Conservation (phyloP, 768 basidiomycete genomes). For the Termitomyces sp. region DNA sequence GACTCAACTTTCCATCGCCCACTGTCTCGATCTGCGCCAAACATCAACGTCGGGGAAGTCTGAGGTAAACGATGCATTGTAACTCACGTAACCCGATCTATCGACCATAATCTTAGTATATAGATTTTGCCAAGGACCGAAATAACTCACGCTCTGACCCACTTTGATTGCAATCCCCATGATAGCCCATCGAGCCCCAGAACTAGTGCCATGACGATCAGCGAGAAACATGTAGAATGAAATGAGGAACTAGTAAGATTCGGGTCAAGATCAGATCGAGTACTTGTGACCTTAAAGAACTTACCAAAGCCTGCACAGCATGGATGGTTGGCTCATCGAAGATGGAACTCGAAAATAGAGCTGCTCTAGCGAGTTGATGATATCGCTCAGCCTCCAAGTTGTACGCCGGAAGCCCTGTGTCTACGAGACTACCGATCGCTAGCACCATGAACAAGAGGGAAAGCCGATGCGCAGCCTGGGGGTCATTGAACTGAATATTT, state of each 20-base stretch:
- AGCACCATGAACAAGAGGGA: conserved; percentile 63
- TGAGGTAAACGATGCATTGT: neutral
- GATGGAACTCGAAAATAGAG: conserved; percentile 57
- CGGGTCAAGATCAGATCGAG: conserved; percentile 8
- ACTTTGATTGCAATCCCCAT: conserved; percentile 69
- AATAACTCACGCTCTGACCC: conserved; percentile 57
- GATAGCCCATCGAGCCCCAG: conserved; percentile 61
- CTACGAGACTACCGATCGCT: conserved; percentile 61
- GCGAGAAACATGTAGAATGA: conserved; percentile 64
- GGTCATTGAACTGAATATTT: conserved; percentile 42
- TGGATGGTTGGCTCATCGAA: conserved; percentile 66
- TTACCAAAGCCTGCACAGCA: conserved; percentile 62
- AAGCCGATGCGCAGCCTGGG: conserved; percentile 52
- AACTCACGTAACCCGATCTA: conserved; percentile 69
- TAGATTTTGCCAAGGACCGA: conserved; percentile 7
- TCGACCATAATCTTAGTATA: conserved; percentile 1
- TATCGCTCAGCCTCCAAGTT: conserved; percentile 68
- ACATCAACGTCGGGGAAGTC: conserved; percentile 3
- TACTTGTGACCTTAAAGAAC: conserved; percentile 18
- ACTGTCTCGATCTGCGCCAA: conserved; percentile 55
- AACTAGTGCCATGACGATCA: conserved; percentile 62
- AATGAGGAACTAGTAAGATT: conserved; percentile 51
- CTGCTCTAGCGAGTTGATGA: conserved; percentile 59
- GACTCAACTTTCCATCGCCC: conserved; percentile 61
- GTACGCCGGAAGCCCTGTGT: conserved; percentile 49